A percentile compares a stretch with the other conserved stretches of the same genome.
Conservation (phyloP, 176 grass and related monocot genomes). For the Zoysia japonica region DNA sequence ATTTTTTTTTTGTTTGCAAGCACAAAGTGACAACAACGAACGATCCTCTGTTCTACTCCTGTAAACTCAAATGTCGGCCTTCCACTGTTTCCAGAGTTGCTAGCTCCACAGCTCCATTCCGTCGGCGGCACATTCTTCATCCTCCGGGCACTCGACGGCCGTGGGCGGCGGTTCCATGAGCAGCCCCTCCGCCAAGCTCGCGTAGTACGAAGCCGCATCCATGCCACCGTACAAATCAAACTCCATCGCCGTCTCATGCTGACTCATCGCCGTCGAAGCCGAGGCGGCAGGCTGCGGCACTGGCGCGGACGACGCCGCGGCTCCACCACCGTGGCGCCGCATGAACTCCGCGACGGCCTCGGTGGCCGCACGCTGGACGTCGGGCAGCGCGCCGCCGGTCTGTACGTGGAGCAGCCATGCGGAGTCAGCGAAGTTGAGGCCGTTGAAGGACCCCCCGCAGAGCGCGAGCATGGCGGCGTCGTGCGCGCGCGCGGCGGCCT, state of each 20-base stretch:
- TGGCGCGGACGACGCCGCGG: background rate
- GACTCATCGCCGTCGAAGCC: background rate
- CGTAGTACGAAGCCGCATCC: constrained; percentile 48
- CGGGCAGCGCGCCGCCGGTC: background rate
- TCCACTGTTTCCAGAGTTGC: background rate
- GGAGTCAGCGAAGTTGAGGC: constrained; percentile 67
- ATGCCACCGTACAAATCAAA: constrained; percentile 35
- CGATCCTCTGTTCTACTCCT: background rate
- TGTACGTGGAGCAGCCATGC: constrained; percentile 43
- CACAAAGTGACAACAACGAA: no score
- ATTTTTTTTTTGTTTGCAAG: background rate
- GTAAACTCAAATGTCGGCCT: background rate
- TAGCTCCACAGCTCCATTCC: constrained; percentile 57
- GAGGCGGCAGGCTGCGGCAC: background rate
- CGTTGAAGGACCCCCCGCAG: constrained; percentile 5
- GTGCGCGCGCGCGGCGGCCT: constrained; percentile 67
- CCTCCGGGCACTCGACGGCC: constrained; percentile 22
- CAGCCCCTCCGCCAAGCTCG: constrained; percentile 59
- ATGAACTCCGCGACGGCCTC: constrained; percentile 47
- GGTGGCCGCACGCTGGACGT: constrained; percentile 45
- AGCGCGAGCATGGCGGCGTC: constrained; percentile 69
- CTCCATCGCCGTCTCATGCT: background rate
- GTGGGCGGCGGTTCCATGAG: constrained; percentile 49
- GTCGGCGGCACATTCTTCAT: constrained; percentile 30
- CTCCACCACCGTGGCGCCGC: background rate